These are phyloP conservation scores for Phyllosticta citriasiana DNA, from an alignment of 2,329 filamentous ascomycete genomes.

Conservation along the genomic window DNA sequence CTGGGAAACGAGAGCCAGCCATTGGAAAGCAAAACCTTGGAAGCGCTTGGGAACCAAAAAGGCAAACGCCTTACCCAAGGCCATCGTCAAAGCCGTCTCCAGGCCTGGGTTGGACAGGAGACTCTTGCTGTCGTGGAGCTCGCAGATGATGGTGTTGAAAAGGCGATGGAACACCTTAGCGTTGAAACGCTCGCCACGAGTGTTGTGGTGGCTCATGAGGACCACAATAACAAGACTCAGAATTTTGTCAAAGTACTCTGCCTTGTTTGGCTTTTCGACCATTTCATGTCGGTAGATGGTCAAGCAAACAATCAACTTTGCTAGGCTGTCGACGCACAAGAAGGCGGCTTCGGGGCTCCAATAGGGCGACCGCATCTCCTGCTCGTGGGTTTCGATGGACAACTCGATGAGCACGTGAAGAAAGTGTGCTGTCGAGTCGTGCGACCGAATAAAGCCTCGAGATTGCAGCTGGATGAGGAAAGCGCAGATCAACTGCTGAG, in stretches of 20 bases:
- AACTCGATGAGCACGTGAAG: slow-evolving; percentile 72
- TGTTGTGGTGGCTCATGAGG: slow-evolving; percentile 75
- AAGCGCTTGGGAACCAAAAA: slow-evolving; percentile 67
- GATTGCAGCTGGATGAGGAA: slow-evolving; percentile 81
- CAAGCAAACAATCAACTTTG: slow-evolving; percentile 67
- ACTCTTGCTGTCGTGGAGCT: slow-evolving; percentile 51
- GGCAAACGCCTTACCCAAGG: slow-evolving; percentile 60
- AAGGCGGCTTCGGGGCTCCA: slow-evolving; percentile 52
- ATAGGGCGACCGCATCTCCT: slow-evolving; percentile 48
- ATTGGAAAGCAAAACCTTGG: slow-evolving; percentile 75
- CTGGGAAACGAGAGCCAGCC: slow-evolving; percentile 75
- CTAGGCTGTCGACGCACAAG: slow-evolving; percentile 67
- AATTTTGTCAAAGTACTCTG: slow-evolving; percentile 65
- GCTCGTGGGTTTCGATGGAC: slow-evolving; percentile 69
- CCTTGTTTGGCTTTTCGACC: slow-evolving; percentile 52
- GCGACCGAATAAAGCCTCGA: slow-evolving; percentile 59
- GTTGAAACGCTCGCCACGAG: slow-evolving; percentile 71
- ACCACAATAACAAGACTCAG: slow-evolving; percentile 70
- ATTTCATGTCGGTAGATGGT: slow-evolving; percentile 58
- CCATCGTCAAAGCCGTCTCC: slow-evolving; percentile 58
- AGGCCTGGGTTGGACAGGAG: slow-evolving; percentile 36
- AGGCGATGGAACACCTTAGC: slow-evolving; percentile 86
- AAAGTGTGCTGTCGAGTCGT: slow-evolving; percentile 71
- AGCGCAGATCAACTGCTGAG: slow-evolving; percentile 56
- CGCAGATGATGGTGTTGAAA: slow-evolving; percentile 72